Evolutionary conservation across 164 flowering plant species (phyloP), one percentile per base, ranked within the genome.

Genomic region (Berberis vulgaris): DNA sequence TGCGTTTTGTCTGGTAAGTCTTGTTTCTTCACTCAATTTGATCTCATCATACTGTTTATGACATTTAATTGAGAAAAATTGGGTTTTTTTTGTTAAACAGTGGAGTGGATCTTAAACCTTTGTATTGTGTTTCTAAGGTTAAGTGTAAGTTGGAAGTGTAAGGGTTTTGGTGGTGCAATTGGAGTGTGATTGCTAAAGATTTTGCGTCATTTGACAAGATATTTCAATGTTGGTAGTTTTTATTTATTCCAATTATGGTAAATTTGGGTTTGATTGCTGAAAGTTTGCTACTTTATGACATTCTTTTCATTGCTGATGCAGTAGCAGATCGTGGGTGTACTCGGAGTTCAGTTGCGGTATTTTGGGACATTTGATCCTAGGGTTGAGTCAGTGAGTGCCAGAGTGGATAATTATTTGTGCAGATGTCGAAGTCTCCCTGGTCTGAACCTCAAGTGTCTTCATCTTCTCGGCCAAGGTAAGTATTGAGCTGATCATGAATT

Each of bases 381-480:
- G 58, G 58, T 26, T 40, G 40, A 55, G 3, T 13, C 40, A 41
- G 9, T 43, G 60, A 65, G 68, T 52, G 55, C 57, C 57, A 55
- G 64, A 67, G 72, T 70, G 60, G 67, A 9, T 44, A 38, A 61
- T 63, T 68, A 26, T 26, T 26, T 55, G 68, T 69, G 75, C 76
- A 72, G 62, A 84, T 84, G 91, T 77, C 89, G 67, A 82, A 74
- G 67, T 78, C 80, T 72, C 77, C 80, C 65, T 73, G 83, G 57
- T 78, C 75, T 60, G 80, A 71, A 65, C 70, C 74, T 57, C 72
- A 59, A 26, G 26, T 52, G 11, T 49, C 65, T 39, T 50, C 54
- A 49, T 62, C 65, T 40, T 43, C 75, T 69, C 71, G 45, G 59
- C 43, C 60, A 12, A 67, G 69, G 77, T 71, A 61, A 61, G 45